Evolutionary conservation across 2,329 filamentous ascomycete genomes (phyloP), one percentile per base, ranked within the genome.

Genomic region (Furcasterigmium sp.): DNA sequence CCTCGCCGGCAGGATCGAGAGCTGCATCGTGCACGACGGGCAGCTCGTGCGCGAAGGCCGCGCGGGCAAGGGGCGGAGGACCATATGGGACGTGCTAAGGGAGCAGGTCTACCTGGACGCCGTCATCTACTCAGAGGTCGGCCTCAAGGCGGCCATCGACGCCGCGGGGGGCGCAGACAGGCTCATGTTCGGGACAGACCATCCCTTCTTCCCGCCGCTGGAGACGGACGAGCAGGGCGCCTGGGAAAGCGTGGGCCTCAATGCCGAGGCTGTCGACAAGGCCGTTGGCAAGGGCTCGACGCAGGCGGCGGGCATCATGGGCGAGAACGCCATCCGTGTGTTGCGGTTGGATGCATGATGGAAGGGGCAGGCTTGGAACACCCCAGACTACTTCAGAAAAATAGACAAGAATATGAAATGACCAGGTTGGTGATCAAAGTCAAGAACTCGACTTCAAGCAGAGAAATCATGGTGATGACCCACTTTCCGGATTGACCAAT

Each of bases 61-160:
- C 55, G 67, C 72, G 2, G 62, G 69, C 11, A 56, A 64, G 17
- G 55, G 49, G 3, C 64, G 82, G 46, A 55, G 76, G 58, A 72
- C 71, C 15, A 57, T 76, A 45, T 82, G 71, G 79, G 64, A 73
- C 68, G 73, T 69, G 15, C 68, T 85, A 28, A 69, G 68, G 53
- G 82, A 80, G 49, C 93, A 95, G 65, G 78, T 95, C 37, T 93
- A 90, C 58, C 75, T 96, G 2, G 90, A 95, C 64, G 89, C 89
- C 0, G 90, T 95, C 13, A 78, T 94, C 7, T 90, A 93, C 61
- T 87, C 84, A 0, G 80, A 85, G 37, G 80, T 87, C 9, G 86
- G 85, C 0, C 61, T 91, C 44, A 81, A 76, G 53, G 84, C 85
- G 2, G 87, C 87, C 0, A 73, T 87, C 3, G 76, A 82, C 18